Conservation (phyloP, 345 rosid species). For the Acer saccharum region DNA sequence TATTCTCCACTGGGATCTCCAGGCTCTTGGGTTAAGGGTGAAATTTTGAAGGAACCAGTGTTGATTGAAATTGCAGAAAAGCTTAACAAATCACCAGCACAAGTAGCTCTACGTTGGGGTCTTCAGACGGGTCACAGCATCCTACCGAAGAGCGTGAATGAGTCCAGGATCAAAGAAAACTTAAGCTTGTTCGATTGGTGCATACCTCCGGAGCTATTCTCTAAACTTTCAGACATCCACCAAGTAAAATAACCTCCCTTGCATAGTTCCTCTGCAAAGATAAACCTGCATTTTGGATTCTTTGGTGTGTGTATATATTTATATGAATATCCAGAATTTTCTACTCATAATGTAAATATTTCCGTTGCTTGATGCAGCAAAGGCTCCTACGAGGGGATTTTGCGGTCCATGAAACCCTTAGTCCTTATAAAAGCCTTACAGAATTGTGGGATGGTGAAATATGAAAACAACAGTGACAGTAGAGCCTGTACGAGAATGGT, state of each 20-base stretch:
- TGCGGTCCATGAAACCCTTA: slow-evolving; percentile 44
- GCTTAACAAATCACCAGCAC: slow-evolving; percentile 56
- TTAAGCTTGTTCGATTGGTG: slow-evolving; percentile 52
- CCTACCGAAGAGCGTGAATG: slow-evolving; percentile 61
- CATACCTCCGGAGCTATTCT: slow-evolving; percentile 48
- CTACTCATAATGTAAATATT: neutral
- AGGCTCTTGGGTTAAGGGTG: slow-evolving; percentile 61
- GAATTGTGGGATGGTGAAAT: slow-evolving; percentile 64
- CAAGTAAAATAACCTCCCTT: slow-evolving; percentile 37
- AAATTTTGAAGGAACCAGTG: slow-evolving; percentile 48
- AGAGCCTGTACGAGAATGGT: neutral
- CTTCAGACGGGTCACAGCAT: slow-evolving; percentile 57
- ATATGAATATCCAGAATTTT: neutral
- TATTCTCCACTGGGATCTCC: slow-evolving; percentile 65
- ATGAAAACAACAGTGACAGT: slow-evolving; percentile 24
- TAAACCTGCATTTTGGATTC: neutral
- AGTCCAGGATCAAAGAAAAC: slow-evolving; percentile 50
- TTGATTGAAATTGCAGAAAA: slow-evolving; percentile 46
- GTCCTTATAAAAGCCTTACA: slow-evolving; percentile 54
- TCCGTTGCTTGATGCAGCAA: slow-evolving; percentile 34
- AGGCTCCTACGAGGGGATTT: slow-evolving; percentile 60
- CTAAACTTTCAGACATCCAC: slow-evolving; percentile 41
- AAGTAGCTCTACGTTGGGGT: slow-evolving; percentile 63
- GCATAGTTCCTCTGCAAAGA: neutral
- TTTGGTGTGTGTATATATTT: neutral